Evolutionary conservation across 176 grass and related monocot species (phyloP).

Genomic region (Hordeum marinum): DNA sequence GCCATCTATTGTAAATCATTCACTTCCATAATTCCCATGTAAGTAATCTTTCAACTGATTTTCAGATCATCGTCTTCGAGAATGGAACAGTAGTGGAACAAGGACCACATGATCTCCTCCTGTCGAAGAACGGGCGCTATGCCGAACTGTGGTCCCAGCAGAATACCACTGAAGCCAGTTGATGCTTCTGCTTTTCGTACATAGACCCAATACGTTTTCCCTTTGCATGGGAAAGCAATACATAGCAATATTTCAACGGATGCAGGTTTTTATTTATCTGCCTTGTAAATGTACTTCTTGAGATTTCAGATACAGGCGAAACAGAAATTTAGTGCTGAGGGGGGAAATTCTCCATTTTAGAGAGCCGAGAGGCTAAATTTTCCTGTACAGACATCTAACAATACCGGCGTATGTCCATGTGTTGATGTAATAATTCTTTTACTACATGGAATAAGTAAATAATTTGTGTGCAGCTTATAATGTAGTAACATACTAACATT

Average conservation of each 20-base stretch:
- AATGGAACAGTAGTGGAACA: constrained; percentile 78
- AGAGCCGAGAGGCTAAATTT: background rate
- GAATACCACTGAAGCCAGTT: constrained; percentile 53
- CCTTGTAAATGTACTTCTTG: constrained; percentile 11
- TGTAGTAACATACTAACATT: background rate
- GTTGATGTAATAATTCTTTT: background rate
- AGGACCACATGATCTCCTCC: constrained; percentile 72
- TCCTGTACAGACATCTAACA: background rate
- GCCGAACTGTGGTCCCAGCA: constrained; percentile 86
- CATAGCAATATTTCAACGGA: background rate
- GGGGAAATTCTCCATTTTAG: background rate
- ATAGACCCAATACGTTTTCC: background rate
- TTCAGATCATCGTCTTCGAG: constrained; percentile 92
- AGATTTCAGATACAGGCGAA: constrained; percentile 7
- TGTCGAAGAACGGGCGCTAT: constrained; percentile 61
- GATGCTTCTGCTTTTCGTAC: constrained; percentile 48
- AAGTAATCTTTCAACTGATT: constrained; percentile 23
- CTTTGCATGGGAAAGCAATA: constrained; percentile 8
- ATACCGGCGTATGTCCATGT: background rate
- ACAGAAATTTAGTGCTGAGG: constrained; percentile 1
- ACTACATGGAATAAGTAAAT: background rate
- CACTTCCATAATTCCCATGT: background rate
- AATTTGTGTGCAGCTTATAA: background rate
- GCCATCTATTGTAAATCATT: background rate
- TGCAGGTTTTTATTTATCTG: constrained; percentile 11